Base-by-base conservation (phyloP, 768 basidiomycete genomes). In the Lyophyllum shimeji region DNA sequence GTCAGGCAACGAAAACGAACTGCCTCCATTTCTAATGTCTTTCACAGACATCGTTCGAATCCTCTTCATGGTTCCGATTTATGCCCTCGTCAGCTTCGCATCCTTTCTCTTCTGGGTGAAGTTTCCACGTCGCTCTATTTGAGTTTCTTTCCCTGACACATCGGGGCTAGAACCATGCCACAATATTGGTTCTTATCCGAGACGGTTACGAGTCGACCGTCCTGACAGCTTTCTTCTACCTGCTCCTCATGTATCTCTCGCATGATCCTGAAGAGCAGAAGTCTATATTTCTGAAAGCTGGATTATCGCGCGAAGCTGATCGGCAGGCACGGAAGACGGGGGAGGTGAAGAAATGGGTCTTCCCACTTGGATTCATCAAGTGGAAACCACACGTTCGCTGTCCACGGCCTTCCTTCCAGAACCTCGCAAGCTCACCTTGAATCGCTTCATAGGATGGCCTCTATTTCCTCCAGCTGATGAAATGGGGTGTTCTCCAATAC, bases 141-240 rank as follows among this genome's bases (percentile, higher is more conserved):
- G 15, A 8, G 13, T 20, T 31, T 29, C 29, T 17, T 37, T 12
- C 2, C 39, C 7, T 11, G 29, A 52, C 20, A 46, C 17, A 43
- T 59, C 43, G 55, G 53, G 59, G 42, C 23, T 48, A 86, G 83
- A 83, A 86, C 56, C 80, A 89, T 53, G 80, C 89, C 1, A 85
- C 88, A 0, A 84, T 86, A 2, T 71, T 89, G 24, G 78, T 89
- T 40, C 79, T 91, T 44, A 68, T 89, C 50, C 80, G 89, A 44
- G 89, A 90, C 65, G 79, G 82, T 58, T 92, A 90, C 69, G 90
- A 91, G 74, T 82, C 88, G 11, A 82, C 86, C 37, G 84, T 90
- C 12, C 73, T 93, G 56, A 87, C 85, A 0, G 76, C 87, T 1
- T 91, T 91, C 76, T 90, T 93, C 71, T 90, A 89, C 64, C 78